These are phyloP conservation scores for Suillus brevipes DNA, from an alignment of 768 basidiomycete genomes.

Conservation along the genomic window DNA sequence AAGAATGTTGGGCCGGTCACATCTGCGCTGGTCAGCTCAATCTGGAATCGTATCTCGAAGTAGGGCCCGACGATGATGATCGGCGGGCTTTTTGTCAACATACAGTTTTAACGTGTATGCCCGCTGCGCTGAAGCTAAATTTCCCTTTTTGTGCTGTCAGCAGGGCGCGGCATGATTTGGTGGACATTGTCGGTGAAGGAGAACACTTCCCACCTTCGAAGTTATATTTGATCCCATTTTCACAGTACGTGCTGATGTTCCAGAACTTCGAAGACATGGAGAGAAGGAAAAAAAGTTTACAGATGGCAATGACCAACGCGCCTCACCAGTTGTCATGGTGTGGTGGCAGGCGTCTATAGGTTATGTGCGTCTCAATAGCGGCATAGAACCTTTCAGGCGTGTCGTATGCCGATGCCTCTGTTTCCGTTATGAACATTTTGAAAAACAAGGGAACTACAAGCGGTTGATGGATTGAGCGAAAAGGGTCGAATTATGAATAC, in stretches of 20 bases:
- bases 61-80: neutral
- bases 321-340: neutral
- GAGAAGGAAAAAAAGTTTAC: neutral
- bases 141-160: neutral
- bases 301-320: neutral
- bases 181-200: neutral
- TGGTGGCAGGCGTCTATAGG: constrained; percentile 10
- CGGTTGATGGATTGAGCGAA: neutral
- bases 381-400: constrained; percentile 33
- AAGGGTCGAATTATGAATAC: neutral
- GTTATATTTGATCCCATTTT: neutral
- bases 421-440: constrained; percentile 4
- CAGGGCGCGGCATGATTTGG: neutral
- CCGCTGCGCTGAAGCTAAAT: neutral
- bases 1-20: neutral
- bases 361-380: constrained; percentile 18
- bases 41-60: neutral
- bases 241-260: neutral
- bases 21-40: neutral
- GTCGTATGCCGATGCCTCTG: constrained; percentile 18
- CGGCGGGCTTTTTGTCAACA: neutral
- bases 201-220: neutral
- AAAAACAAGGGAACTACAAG: neutral
- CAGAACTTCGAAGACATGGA: neutral
- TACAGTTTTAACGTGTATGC: neutral